A percentile compares a stretch with the other conserved stretches of the same genome.
phyloP scores from a whole-genome alignment of 257 asterid species.

The Mentha longifolia region DNA sequence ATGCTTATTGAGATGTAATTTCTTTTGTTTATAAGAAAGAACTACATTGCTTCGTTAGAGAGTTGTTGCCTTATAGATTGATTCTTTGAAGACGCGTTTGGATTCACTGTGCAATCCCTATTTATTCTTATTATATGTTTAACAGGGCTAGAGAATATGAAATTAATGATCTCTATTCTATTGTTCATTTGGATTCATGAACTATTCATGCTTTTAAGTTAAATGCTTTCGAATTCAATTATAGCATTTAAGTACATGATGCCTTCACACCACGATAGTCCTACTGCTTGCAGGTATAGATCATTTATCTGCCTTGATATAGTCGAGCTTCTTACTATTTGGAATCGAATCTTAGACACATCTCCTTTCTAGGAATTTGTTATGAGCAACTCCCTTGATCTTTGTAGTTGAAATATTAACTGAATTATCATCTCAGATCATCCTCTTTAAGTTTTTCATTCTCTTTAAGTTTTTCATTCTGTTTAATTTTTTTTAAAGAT shows the following conservation, averaged over 20 bases:
- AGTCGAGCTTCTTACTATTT: constrained; percentile 12
- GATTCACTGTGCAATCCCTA: not conserved
- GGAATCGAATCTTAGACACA: not conserved
- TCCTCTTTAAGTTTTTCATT: not conserved
- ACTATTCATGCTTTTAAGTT: not conserved
- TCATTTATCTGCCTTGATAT: constrained; percentile 22
- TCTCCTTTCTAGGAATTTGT: not conserved
- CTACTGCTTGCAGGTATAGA: not conserved
- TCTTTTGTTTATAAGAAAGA: constrained; percentile 4
- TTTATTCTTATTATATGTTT: constrained; percentile 1
- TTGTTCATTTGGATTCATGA: constrained; percentile 3
- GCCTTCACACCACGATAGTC: constrained; percentile 4
- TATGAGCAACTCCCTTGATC: constrained; percentile 13
- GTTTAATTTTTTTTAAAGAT: not conserved
- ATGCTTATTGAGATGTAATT: constrained; percentile 23
- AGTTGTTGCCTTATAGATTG: not conserved
- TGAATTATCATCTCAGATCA: constrained; percentile 10
- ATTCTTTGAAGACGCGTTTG: constrained; percentile 4
- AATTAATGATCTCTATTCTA: not conserved
- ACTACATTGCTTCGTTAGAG: constrained; percentile 1
- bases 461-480: too few relatives aligned
- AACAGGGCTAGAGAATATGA: constrained; percentile 10
- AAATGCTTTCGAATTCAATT: constrained; percentile 7
- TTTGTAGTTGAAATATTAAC: not conserved
- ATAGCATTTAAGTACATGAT: not conserved